phyloP scores from a whole-genome alignment of 371 early-diverging fungal species.

The Globomyces sp. region DNA sequence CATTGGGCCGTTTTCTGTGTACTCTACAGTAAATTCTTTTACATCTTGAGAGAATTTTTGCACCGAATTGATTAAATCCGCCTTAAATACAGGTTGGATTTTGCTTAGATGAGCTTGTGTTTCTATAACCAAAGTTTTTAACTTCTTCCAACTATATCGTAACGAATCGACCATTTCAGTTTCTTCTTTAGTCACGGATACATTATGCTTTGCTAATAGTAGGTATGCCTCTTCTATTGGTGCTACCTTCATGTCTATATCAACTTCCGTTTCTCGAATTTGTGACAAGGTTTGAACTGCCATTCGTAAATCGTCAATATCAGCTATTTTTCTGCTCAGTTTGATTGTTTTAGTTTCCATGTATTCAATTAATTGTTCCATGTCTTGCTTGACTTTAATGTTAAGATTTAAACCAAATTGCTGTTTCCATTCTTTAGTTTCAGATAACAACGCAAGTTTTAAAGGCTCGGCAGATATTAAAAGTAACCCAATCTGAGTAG shows the following conservation, averaged over 20 bases:
- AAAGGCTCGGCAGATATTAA: conserved; percentile 56
- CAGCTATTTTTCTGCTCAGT: conserved; percentile 55
- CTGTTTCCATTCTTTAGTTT: conserved; percentile 65
- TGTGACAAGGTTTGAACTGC: conserved; percentile 58
- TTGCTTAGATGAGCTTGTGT: conserved; percentile 55
- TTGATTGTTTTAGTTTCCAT: conserved; percentile 57
- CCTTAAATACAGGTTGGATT: conserved; percentile 61
- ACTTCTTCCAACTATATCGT: conserved; percentile 64
- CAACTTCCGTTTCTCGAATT: conserved; percentile 60
- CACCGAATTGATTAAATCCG: conserved; percentile 53
- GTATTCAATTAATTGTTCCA: conserved; percentile 63
- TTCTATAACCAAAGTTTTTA: conserved; percentile 58
- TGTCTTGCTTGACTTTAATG: conserved; percentile 58
- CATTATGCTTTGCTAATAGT: conserved; percentile 52
- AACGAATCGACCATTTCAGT: conserved; percentile 67
- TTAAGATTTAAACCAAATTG: conserved; percentile 60
- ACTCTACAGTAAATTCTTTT: conserved; percentile 56
- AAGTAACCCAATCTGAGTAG: conserved; percentile 58
- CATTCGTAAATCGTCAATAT: conserved; percentile 60
- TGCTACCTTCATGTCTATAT: conserved; percentile 63
- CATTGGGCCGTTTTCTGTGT: conserved; percentile 63
- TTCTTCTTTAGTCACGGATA: conserved; percentile 58
- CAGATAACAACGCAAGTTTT: conserved; percentile 53
- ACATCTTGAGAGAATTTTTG: conserved; percentile 57
- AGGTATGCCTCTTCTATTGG: conserved; percentile 65